These are phyloP conservation scores for Didymella pomorum DNA, from an alignment of 2,329 filamentous ascomycete genomes.

Conservation along the genomic window DNA sequence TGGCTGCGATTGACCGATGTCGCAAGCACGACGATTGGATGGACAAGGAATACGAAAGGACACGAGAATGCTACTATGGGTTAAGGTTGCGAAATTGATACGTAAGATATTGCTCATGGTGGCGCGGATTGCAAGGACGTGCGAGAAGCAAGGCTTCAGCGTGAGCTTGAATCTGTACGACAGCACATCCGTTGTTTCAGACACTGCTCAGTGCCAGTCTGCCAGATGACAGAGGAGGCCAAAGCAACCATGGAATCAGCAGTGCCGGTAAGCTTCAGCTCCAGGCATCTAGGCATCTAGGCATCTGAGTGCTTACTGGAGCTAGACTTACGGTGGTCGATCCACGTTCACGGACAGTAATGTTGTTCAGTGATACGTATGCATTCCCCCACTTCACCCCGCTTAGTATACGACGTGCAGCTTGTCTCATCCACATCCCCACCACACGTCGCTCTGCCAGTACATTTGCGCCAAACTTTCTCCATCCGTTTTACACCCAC, in stretches of 20 bases:
- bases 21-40: not conserved
- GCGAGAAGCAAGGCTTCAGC: not conserved
- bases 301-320: no score
- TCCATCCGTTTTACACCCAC: no score
- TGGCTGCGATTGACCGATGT: slow-evolving; percentile 3
- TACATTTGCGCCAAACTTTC: no score
- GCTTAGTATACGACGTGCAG: not conserved
- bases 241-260: no score
- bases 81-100: not conserved
- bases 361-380: not conserved
- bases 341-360: no score
- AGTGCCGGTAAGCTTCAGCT: not conserved
- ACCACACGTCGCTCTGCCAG: no score
- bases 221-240: no score
- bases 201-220: no score
- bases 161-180: not conserved
- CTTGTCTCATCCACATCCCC: not conserved
- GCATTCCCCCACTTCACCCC: slow-evolving; percentile 6
- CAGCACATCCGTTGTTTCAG: no score
- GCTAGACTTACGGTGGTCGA: no score
- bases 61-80: not conserved
- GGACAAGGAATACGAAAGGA: no score
- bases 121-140: not conserved
- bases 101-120: slow-evolving; percentile 7
- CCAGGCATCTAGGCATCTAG: no score